Evolutionary conservation across 805 yeast species (phyloP), one percentile per base, ranked within the genome.

Genomic region (Kuraishia hungarica): DNA sequence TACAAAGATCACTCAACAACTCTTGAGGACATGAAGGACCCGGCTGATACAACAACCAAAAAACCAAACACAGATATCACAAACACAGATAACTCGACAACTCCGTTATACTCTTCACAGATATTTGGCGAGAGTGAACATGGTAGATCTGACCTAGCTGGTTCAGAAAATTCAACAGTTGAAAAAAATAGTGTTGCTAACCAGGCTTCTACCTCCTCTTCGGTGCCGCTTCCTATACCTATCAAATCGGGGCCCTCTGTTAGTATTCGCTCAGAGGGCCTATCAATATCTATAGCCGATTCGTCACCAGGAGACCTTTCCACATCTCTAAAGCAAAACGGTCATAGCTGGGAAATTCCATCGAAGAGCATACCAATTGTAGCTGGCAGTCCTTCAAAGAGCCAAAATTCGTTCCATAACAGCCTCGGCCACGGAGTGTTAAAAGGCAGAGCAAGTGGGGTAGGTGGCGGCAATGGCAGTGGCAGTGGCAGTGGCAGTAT

Each of bases 361-460:
- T 17, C 26, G 23, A 22, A 39, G 26, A 29, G 39, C 23, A 50
- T 48, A 26, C 53, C 26, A 49, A 35, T 23, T 35, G 23, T 2
- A 48, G 23, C 39, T 19, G 23, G 23, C 28, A 20, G 47, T 28
- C 22, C 46, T 19, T 11, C 51, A 51, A 28, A 55, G 52, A 39
- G 53, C 48, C 15, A 10, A 50, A 2, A 63, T 58, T 22, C 46
- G 53, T 48, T 5, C 52, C 46, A 26, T 48, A 51, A 17, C 35
- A 50, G 15, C 17, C 19, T 28, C 48, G 53, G 58, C 49, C 23
- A 62, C 58, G 17, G 60, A 54, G 19, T 59, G 17, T 13, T 35
- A 17, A 35, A 17, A 35, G 43, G 43, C 5, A 10, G 43, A 35
- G 11, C 43, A 6, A 35, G 43, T 13, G 17, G 8, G n/a, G 43